These are phyloP conservation scores for Scheffersomyces lignosus DNA, from an alignment of 805 yeast genomes.

Conservation along the genomic window DNA sequence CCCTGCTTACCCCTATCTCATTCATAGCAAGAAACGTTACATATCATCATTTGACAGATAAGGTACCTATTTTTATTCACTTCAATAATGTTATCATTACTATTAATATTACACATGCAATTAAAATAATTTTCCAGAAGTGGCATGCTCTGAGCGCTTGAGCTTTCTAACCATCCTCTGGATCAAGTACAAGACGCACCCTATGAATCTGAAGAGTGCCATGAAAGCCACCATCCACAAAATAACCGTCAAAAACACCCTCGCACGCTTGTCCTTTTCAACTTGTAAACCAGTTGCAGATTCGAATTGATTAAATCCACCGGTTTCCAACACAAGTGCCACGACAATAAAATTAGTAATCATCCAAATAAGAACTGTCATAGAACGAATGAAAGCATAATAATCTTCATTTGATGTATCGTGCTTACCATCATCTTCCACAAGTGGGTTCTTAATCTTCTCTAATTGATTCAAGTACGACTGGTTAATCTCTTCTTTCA, in stretches of 20 bases:
- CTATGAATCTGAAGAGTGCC: conserved; percentile 57
- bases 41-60: no score
- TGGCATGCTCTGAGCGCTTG: conserved; percentile 12
- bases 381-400: conserved; percentile 45
- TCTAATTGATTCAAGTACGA: conserved; percentile 53
- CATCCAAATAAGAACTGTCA: conserved; percentile 50
- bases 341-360: conserved; percentile 41
- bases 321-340: conserved; percentile 44
- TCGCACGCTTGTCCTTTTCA: conserved; percentile 33
- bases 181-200: conserved; percentile 50
- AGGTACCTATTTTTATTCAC: no score
- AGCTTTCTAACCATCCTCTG: conserved; percentile 31
- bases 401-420: conserved; percentile 42
- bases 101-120: no score
- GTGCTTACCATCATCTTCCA: conserved; percentile 24
- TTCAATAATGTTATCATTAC: no score
- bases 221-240: conserved; percentile 64
- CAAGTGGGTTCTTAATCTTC: conserved; percentile 48
- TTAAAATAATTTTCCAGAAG: neutral
- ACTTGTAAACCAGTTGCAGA: conserved; percentile 24
- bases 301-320: conserved; percentile 42
- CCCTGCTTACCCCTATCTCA: no score
- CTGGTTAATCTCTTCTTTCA: conserved; percentile 53
- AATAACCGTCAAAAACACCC: conserved; percentile 50
- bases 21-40: no score